Base-by-base conservation (phyloP, 2,329 filamentous ascomycete genomes). In the Trichoderma simmonsii region DNA sequence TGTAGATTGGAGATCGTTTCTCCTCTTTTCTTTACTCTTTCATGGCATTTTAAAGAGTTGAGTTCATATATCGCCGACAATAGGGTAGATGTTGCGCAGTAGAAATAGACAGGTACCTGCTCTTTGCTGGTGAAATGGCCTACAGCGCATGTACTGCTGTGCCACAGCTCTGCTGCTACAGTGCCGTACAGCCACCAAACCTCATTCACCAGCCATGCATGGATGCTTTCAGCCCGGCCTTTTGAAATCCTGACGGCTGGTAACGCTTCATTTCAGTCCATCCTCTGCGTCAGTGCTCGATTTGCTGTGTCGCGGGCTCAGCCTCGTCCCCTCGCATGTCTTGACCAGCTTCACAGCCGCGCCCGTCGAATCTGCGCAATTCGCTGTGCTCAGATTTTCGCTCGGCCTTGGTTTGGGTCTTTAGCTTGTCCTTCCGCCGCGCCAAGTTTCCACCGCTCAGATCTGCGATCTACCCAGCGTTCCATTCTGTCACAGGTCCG, bases 381-480 rank as follows among this genome's bases (percentile, higher is more conserved):
- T 28, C 21, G 36, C 24, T 28, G 32, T 43, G 66, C 66, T 28
- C 28, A n/a, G 39, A 70, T 70, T 28, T 34, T 32, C 57, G 56
- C 56, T 36, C 57, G 30, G 57, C 28, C 39, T 62, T 70, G 56
- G 39, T 21, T 9, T 7, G 5, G 6, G 6, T 1, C 28, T 34
- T 62, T 70, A 70, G 66, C 66, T 54, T 48, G 30, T 26, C 36
- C 56, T 66, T 21, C 48, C 21, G 21, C 63, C 63, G 63, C 51
- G 63, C 63, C 66, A 59, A 26, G 34, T 51, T 68, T 69, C 66
- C 66, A 69, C 66, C 66, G 66, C 56, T 54, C 57, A 62, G 57
- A 70, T 70, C 66, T 70, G 66, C 66, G 39, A 70, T 70, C 66
- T 70, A 28, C 66, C 56, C 56, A 57, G 18, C 39, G 62, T 51